phyloP scores from a whole-genome alignment of 1,139 yeast species.

The Geotrichum carabidarum region DNA sequence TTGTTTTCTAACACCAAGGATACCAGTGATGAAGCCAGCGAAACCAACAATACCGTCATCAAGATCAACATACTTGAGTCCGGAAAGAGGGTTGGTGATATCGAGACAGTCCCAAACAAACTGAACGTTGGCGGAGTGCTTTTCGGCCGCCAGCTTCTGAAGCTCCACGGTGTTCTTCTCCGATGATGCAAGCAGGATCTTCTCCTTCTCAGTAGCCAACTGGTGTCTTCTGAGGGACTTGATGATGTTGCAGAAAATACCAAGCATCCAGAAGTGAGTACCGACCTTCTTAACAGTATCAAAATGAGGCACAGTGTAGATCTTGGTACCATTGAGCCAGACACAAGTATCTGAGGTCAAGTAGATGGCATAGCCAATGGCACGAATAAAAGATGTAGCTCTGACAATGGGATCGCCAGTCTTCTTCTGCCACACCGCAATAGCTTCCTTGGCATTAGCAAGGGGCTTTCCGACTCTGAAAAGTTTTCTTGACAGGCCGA shows the following conservation, averaged over 20 bases:
- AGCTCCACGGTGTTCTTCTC: conserved; percentile 41
- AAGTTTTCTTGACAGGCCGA: conserved; percentile 73
- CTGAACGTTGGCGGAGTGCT: conserved; percentile 52
- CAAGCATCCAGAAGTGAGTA: conserved; percentile 72
- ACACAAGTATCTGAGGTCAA: conserved; percentile 67
- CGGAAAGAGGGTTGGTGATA: conserved; percentile 67
- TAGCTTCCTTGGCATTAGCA: conserved; percentile 67
- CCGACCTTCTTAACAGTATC: conserved; percentile 30
- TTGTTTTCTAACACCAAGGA: conserved; percentile 69
- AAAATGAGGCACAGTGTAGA: conserved; percentile 36
- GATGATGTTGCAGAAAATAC: conserved; percentile 58
- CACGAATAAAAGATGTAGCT: conserved; percentile 56
- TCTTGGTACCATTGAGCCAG: conserved; percentile 52
- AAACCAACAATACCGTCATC: conserved; percentile 81
- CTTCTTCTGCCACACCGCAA: conserved; percentile 65
- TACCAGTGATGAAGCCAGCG: conserved; percentile 78
- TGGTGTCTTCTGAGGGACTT: conserved; percentile 50
- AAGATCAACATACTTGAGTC: conserved; percentile 52
- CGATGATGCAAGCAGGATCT: conserved; percentile 35
- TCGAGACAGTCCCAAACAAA: conserved; percentile 78
- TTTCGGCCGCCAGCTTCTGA: conserved; percentile 39
- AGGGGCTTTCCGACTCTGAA: conserved; percentile 82
- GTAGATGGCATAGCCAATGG: conserved; percentile 71
- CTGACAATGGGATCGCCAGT: conserved; percentile 61
- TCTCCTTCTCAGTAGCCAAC: conserved; percentile 38